Base-by-base conservation (phyloP, 116 monocot species). In the Cymodocea nodosa region DNA sequence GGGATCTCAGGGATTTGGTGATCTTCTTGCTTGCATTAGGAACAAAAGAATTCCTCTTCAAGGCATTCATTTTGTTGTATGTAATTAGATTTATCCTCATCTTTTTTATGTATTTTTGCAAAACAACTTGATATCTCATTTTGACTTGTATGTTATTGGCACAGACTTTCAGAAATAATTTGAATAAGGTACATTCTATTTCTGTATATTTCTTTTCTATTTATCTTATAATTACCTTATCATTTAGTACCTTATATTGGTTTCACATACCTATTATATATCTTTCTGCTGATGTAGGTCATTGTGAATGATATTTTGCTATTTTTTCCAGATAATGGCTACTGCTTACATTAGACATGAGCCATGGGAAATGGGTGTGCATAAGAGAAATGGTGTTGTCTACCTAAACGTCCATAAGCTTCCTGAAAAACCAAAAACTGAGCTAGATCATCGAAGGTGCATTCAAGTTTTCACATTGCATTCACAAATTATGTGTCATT, bases 321-420 rank as follows among this genome's bases (percentile, higher is more conserved):
- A 15, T 17, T 66, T 54, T 68, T 51, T 66, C 64, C 67, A 99
- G 99, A 92, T 99, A 79, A 52, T 99, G 71, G 82, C 99, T 63
- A 92, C 89, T 62, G 89, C 89, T 59, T 99, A 92, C 67, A 86
- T 99, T 51, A 84, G 83, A 76, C 73, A 87, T 83, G 99, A 99
- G 49, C 92, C 92, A 65, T 99, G 99, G 99, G 88, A 92, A 79
- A 92, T 99, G 99, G 99, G 99, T 52, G 92, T 99, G 51, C 92
- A 99, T 70, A 99, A 92, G 71, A 81, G 86, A 73, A 84, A 89
- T 61, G 89, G 99, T 25, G 84, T 89, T 74, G 87, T 99, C 39
- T 92, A 99, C 73, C 99, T 99, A 74, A 87, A 99, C 78, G 92
- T 92, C 37, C 99, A 99, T 72, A 92, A 99, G 62, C 82, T 99